phyloP scores from a whole-genome alignment of 352 stramenopile genomes.

The Phytophthora sansomeana region DNA sequence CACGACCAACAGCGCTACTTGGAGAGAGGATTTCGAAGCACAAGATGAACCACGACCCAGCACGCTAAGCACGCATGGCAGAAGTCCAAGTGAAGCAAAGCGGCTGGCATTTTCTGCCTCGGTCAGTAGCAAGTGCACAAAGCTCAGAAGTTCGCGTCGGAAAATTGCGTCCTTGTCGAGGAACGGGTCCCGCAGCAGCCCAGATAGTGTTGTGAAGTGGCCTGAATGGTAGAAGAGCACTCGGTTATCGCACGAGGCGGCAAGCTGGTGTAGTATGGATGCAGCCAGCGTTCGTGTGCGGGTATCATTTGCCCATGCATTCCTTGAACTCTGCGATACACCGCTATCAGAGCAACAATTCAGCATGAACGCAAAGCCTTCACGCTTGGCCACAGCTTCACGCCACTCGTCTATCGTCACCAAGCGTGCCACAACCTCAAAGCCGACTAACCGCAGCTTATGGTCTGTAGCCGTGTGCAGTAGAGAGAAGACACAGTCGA shows the following conservation, averaged over 20 bases:
- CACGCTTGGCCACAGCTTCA: constrained; percentile 65
- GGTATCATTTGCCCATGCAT: constrained; percentile 38
- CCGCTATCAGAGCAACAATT: constrained; percentile 59
- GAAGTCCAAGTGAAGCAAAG: constrained; percentile 64
- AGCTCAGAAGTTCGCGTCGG: constrained; percentile 67
- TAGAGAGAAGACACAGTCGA: constrained; percentile 78
- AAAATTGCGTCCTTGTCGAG: constrained; percentile 69
- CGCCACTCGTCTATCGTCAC: constrained; percentile 66
- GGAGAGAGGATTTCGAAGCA: constrained; percentile 28
- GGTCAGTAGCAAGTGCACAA: constrained; percentile 62
- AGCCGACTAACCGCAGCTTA: constrained; percentile 57
- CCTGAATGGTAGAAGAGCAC: constrained; percentile 70
- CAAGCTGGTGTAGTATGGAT: constrained; percentile 65
- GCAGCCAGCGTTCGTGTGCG: constrained; percentile 63
- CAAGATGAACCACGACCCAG: constrained; percentile 34
- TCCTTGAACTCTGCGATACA: constrained; percentile 18
- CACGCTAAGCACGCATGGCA: constrained; percentile 63
- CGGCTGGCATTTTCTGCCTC: constrained; percentile 64
- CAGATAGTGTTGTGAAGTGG: constrained; percentile 59
- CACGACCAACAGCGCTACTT: constrained; percentile 61
- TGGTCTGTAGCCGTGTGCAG: constrained; percentile 56
- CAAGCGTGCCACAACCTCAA: constrained; percentile 71
- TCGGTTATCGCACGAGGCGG: constrained; percentile 60
- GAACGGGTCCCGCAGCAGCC: constrained; percentile 70
- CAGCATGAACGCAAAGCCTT: constrained; percentile 77